Conservation (phyloP, 192 early-diverging fungal species). For the Paraglomus occultum region DNA sequence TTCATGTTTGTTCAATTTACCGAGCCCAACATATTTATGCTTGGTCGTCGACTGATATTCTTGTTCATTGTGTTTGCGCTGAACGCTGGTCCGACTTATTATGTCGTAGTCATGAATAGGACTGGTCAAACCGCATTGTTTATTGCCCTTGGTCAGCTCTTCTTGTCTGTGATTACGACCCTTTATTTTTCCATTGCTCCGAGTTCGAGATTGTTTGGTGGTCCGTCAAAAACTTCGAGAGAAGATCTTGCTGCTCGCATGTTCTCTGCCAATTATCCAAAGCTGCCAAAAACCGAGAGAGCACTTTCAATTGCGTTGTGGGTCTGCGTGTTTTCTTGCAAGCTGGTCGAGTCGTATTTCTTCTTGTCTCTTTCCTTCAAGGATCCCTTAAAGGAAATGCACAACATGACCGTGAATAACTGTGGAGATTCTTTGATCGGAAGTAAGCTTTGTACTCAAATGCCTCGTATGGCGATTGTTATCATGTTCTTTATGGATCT, state of each 20-base stretch:
- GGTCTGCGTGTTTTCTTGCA: constrained; percentile 70
- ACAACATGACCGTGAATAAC: constrained; percentile 45
- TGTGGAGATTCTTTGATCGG: constrained; percentile 63
- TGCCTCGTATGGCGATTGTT: constrained; percentile 65
- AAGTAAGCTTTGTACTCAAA: constrained; percentile 57
- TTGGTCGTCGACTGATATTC: constrained; percentile 53
- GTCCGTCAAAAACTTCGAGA: constrained; percentile 34
- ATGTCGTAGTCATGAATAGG: constrained; percentile 47
- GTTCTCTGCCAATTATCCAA: constrained; percentile 76
- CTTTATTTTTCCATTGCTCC: constrained; percentile 68
- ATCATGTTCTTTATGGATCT: constrained; percentile 75
- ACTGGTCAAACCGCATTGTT: constrained; percentile 49
- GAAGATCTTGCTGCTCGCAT: constrained; percentile 47
- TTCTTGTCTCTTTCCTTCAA: constrained; percentile 81
- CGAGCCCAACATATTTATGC: constrained; percentile 50
- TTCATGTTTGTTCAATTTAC: constrained; percentile 66
- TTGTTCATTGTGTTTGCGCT: constrained; percentile 59
- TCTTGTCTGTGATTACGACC: constrained; percentile 65
- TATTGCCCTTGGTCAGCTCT: constrained; percentile 65
- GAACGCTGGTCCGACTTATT: constrained; percentile 65
- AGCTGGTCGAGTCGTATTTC: constrained; percentile 80
- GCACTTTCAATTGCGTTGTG: constrained; percentile 69
- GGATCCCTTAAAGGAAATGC: constrained; percentile 63
- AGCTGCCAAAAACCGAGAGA: constrained; percentile 62
- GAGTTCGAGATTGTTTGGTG: constrained; percentile 55